phyloP scores from a whole-genome alignment of 176 grass and related monocot genomes.

The Raddia distichophylla region DNA sequence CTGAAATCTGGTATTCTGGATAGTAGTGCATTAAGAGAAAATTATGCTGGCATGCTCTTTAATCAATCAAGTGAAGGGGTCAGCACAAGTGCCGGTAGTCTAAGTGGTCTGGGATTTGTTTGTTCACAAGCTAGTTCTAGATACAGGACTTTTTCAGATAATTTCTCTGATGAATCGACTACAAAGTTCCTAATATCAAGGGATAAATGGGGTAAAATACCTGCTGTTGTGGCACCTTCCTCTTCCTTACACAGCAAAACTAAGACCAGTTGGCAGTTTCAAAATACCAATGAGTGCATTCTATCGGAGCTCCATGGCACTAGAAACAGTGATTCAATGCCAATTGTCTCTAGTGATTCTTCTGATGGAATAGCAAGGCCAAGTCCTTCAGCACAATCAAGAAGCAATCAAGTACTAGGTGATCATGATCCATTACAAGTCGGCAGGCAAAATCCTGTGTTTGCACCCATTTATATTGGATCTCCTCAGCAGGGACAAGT shows the following conservation, averaged over 20 bases:
- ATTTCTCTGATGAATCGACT: slow-evolving; percentile 36
- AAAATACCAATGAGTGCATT: slow-evolving; percentile 43
- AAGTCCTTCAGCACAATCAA: slow-evolving; percentile 17
- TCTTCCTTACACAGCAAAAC: slow-evolving; percentile 30
- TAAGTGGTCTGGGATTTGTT: slow-evolving; percentile 8
- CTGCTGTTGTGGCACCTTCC: slow-evolving; percentile 18
- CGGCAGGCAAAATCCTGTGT: slow-evolving; percentile 39
- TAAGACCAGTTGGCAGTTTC: slow-evolving; percentile 44
- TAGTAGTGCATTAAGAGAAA: slow-evolving; percentile 20
- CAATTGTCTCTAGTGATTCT: slow-evolving; percentile 40
- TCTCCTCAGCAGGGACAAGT: slow-evolving; percentile 45
- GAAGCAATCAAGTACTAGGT: background rate
- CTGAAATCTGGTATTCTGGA: slow-evolving; percentile 38
- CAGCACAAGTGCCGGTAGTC: slow-evolving; percentile 25
- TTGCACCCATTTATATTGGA: slow-evolving; percentile 40
- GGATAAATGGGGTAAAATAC: slow-evolving; percentile 57
- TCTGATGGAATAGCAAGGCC: slow-evolving; percentile 38
- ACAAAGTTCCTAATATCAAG: slow-evolving; percentile 35
- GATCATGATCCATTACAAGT: slow-evolving; percentile 23
- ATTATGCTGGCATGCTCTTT: slow-evolving; percentile 29
- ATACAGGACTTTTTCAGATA: slow-evolving; percentile 35
- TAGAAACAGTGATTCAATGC: slow-evolving; percentile 30
- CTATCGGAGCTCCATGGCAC: slow-evolving; percentile 33
- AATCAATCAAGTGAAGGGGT: slow-evolving; percentile 42
- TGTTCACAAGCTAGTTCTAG: slow-evolving; percentile 38